Base-by-base conservation (phyloP, 345 rosid species). In the Lepidium didymum region DNA sequence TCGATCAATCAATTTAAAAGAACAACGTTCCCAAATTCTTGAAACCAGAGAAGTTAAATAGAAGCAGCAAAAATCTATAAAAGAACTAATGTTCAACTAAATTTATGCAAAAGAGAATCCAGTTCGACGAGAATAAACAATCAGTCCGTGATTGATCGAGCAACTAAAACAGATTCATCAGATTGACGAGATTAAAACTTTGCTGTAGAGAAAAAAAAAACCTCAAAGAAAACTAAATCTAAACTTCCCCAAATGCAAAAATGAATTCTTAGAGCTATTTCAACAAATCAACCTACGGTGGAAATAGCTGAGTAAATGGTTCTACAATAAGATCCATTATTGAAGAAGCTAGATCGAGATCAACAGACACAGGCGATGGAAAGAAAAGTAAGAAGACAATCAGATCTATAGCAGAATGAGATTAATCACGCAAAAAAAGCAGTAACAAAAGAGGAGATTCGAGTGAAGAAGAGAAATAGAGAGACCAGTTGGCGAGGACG, bases 401-500 rank as follows among this genome's bases (percentile, higher is more conserved):
- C 70, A 65, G 50, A 65, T 65, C 70, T 65, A 16, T 16, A 13
- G 13, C 13, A 38, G 3, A 27, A 38, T 10, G 33, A 0, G 36
- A 50, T 7, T 3, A 37, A 21, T 6, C 36, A 1, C 41, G 4
- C 3, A 4, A 64, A 25, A 45, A n/a, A 34, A 15, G 10, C 51
- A 46, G n/a, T 15, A 45, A 45, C 5, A 25, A 59, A 51, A 10
- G 2, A 10, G n/a, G 13, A 37, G 27, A 60, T 29, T 43, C 52
- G 6, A 50, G 33, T 1, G 18, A 25, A 1, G 2, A n/a, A 41
- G 58, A 50, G 45, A 27, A 8, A 41, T 0, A 36, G 65, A 38
- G 73, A 58, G 12, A 69, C 67, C 74, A 69, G 8, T 69, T 27
- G 74, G 43, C 35, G 60, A 49, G 74, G 23, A 37, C 29, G 62